Percentiles rank a stretch among this genome's conserved stretches.
These are phyloP conservation scores for Polysphondylium violaceum DNA, from an alignment of 78 protist species.

Conservation along the genomic window DNA sequence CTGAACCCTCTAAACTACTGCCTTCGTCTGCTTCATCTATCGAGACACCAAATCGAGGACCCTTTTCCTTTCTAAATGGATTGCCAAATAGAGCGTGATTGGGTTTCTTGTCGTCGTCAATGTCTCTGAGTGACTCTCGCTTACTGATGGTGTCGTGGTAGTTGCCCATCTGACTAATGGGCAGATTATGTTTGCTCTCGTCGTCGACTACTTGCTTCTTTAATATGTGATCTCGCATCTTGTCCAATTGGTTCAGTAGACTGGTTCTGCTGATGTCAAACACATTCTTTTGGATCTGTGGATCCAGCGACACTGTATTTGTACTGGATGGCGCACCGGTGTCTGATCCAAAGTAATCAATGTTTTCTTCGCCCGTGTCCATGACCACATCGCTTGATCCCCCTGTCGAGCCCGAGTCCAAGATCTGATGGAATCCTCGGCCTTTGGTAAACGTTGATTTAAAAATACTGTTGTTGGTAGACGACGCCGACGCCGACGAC, in stretches of 20 bases:
- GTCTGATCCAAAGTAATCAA: not conserved
- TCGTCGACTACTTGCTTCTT: conserved; percentile 31
- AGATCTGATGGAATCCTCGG: conserved; percentile 17
- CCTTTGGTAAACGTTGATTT: not conserved
- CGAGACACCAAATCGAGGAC: conserved; percentile 29
- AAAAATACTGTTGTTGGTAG: not conserved
- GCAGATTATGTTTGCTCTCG: conserved; percentile 57
- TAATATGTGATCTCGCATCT: conserved; percentile 57
- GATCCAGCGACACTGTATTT: not conserved
- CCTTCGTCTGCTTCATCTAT: conserved; percentile 78
- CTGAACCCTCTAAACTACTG: not conserved
- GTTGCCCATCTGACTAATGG: conserved; percentile 81
- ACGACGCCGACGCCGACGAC: not conserved
- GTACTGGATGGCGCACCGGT: not conserved
- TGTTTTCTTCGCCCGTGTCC: not conserved
- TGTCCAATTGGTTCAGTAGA: conserved; percentile 31
- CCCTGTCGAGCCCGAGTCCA: not conserved
- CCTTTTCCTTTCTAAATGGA: conserved; percentile 82
- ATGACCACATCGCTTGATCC: not conserved
- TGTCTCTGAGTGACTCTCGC: conserved; percentile 37
- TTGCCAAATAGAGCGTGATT: conserved; percentile 74
- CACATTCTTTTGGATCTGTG: conserved; percentile 47
- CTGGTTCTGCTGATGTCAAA: conserved; percentile 61
- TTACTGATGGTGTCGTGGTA: conserved; percentile 54
- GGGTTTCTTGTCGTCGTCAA: conserved; percentile 70